Evolutionary conservation across 2,329 filamentous ascomycete species (phyloP).

Genomic region (Penicillium hesseltinei): DNA sequence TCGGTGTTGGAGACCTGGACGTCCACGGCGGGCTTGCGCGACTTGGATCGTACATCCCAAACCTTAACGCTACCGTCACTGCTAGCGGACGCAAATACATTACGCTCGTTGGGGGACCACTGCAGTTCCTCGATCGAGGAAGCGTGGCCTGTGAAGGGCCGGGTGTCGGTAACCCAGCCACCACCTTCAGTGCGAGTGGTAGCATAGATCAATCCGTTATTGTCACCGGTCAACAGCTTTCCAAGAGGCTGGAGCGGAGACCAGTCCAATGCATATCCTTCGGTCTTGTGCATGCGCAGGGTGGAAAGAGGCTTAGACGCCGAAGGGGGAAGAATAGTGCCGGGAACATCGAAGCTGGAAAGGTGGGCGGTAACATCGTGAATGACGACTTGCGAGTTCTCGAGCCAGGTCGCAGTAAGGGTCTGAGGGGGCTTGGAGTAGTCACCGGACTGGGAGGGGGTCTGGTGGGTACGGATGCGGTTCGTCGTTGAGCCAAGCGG

Average conservation of each 20-base stretch:
- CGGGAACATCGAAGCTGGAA: conserved; percentile 83
- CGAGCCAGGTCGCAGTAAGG: conserved; percentile 86
- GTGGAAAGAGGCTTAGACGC: conserved; percentile 88
- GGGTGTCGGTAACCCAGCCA: conserved; percentile 81
- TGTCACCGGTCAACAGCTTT: conserved; percentile 88
- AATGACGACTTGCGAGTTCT: conserved; percentile 83
- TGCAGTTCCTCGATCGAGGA: conserved; percentile 91
- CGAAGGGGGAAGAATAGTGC: conserved; percentile 72
- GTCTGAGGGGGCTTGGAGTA: conserved; percentile 73
- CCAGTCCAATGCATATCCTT: conserved; percentile 98
- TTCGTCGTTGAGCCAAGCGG: conserved; percentile 86
- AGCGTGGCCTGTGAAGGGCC: conserved; percentile 78
- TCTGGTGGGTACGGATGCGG: conserved; percentile 84
- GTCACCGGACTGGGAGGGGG: conserved; percentile 62
- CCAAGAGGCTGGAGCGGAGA: conserved; percentile 76
- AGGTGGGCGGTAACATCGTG: conserved; percentile 93
- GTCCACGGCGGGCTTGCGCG: conserved; percentile 79
- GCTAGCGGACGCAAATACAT: conserved; percentile 91
- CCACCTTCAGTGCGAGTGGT: conserved; percentile 85
- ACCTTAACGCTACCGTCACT: conserved; percentile 93
- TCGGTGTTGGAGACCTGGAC: conserved; percentile 81
- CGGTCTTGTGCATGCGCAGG: conserved; percentile 83
- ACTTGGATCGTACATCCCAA: conserved; percentile 93
- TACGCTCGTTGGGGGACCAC: conserved; percentile 90
- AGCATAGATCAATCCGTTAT: conserved; percentile 82